Conservation (phyloP, 139 green algal species). For the Chlorella sorokiniana region DNA sequence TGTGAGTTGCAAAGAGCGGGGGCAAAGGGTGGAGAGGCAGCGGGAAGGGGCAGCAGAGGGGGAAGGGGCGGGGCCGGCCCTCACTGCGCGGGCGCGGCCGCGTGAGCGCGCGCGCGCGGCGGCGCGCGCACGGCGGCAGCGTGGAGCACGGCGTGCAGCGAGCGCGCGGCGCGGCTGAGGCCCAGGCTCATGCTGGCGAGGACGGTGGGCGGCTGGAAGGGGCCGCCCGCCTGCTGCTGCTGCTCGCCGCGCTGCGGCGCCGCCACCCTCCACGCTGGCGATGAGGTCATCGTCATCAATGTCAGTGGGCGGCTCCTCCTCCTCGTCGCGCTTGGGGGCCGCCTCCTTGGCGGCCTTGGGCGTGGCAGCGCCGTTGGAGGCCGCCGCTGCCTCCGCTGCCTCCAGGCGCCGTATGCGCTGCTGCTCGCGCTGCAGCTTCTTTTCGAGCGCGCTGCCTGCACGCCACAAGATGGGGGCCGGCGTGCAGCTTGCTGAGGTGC, state of each 20-base stretch:
- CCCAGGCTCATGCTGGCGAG: conserved; percentile 53
- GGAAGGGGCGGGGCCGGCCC: neutral
- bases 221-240: conserved; percentile 15
- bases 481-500: neutral
- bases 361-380: neutral
- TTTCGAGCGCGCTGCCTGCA: conserved; percentile 38
- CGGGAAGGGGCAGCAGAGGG: neutral
- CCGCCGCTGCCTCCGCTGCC: neutral
- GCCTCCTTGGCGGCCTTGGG: conserved; percentile 15
- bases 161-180: conserved; percentile 37
- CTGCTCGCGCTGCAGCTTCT: conserved; percentile 40
- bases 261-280: conserved; percentile 30
- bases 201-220: conserved; percentile 30
- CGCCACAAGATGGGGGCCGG: neutral
- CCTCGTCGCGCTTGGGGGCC: conserved; percentile 24
- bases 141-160: conserved; percentile 32
- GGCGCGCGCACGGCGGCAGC: conserved; percentile 32
- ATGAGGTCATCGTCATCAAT: conserved; percentile 57
- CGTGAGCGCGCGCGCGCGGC: conserved; percentile 35
- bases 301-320: conserved; percentile 7
- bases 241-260: conserved; percentile 19
- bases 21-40: no score
- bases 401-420: conserved; percentile 44
- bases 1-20: no score
- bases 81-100: conserved; percentile 25